Evolutionary conservation across 371 early-diverging fungal species (phyloP).

Genomic region (Mucor circinelloides): DNA sequence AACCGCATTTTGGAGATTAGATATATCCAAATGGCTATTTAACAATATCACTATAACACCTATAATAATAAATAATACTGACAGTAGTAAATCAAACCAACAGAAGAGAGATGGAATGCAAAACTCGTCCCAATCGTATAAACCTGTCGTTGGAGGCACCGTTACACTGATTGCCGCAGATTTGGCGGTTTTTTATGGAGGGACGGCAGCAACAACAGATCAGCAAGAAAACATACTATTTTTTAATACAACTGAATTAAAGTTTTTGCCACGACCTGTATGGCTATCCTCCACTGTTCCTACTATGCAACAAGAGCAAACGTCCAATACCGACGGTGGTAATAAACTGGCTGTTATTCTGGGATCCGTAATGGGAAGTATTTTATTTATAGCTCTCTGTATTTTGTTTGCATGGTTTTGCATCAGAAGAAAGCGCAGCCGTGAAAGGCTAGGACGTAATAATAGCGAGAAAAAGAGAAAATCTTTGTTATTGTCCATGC

Average conservation of each 20-base stretch:
- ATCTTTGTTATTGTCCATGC: background rate
- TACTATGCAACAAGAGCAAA: background rate
- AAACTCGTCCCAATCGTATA: background rate
- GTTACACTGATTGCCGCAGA: conserved; percentile 4
- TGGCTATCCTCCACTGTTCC: conserved; percentile 1
- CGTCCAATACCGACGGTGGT: too few relatives aligned
- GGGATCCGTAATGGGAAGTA: conserved; percentile 16
- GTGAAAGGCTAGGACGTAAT: background rate
- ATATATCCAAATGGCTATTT: background rate
- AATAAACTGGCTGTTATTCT: conserved; percentile 11
- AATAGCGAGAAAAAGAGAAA: background rate
- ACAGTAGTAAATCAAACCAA: conserved; percentile 1
- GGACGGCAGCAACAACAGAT: background rate
- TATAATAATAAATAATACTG: background rate
- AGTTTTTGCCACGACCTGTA: conserved; percentile 1
- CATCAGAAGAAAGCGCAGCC: background rate
- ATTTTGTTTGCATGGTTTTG: conserved; percentile 7
- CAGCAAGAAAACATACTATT: conserved; percentile 2
- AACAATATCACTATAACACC: background rate
- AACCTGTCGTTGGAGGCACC: background rate
- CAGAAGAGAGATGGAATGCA: background rate
- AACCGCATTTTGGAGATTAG: conserved; percentile 10
- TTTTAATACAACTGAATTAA: conserved; percentile 6
- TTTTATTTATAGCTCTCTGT: conserved; percentile 10
- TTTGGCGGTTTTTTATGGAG: conserved; percentile 12